Evolutionary conservation across 1,284 basidiomycete species (phyloP), one percentile per base, ranked within the genome.

Genomic region (Stereum hirsutum): DNA sequence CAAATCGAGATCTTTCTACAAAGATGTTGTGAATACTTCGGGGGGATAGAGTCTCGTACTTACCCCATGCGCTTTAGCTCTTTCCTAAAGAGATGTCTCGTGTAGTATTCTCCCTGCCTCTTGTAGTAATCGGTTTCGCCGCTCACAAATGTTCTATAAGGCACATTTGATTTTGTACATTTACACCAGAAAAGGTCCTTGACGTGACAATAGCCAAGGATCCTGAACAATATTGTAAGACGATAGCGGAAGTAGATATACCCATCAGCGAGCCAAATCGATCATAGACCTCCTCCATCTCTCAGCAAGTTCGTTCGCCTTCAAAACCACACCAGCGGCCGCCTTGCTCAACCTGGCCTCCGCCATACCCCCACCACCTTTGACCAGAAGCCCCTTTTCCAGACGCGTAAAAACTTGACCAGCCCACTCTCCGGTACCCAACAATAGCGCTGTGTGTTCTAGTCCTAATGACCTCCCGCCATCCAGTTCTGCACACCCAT

Each of bases 391-490:
- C 0, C 89, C 89, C 43, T 71, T 71, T 49, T 88, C 87, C 45
- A 91, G 59, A 26, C 58, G 60, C 6, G 69, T 63, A 53, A 94
- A 87, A 2, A 93, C 68, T 30, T 68, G 68, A 6, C 70, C 69
- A 1, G 87, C 89, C 91, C 91, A 96, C 55, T 92, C 88, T 7
- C 81, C 80, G 1, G 75, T 63, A 1, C 81, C 82, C 15, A 88
- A 60, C n/a, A 95, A 56, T 17, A 93, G 62, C 19, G 72, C 63
- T 0, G 82, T 75, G 52, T 88, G 76, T 41, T 91, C 87, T 28
- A 86, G 65, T n/a, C 83, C 74, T 25, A 97, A 61, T 1, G 78
- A 73, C 27, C 75, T 70, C 0, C 92, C 93, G 2, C 68, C 74
- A 50, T 97, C 93, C 6, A 87, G 57, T 31, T 89, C 82, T 20